Conservation (phyloP, 371 early-diverging fungal species). For the Mortierella sp. region DNA sequence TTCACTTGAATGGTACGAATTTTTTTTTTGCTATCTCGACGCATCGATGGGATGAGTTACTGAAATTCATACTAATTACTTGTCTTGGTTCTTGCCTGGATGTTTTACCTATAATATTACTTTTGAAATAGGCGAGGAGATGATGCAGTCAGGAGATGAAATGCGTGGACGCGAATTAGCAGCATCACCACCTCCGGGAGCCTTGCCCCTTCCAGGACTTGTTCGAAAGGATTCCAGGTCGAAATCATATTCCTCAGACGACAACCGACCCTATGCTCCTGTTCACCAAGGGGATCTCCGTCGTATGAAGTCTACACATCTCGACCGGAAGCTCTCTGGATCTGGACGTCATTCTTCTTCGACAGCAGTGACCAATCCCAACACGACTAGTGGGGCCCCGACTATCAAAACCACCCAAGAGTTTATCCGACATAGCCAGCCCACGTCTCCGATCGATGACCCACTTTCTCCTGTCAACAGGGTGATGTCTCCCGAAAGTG, state of each 20-base stretch:
- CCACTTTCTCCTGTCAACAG: background rate
- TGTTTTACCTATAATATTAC: no score
- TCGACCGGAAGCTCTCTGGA: slow-evolving; percentile 65
- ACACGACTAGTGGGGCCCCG: slow-evolving; percentile 57
- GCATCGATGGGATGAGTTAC: no score
- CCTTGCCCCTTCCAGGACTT: slow-evolving; percentile 20
- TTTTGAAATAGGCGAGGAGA: slow-evolving; percentile 23
- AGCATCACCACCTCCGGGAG: slow-evolving; percentile 12
- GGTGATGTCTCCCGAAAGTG: background rate
- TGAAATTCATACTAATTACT: no score
- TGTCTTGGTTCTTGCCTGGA: no score
- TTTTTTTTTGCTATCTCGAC: background rate
- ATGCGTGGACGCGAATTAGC: slow-evolving; percentile 38
- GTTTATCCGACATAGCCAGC: slow-evolving; percentile 9
- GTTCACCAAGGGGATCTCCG: slow-evolving; percentile 68
- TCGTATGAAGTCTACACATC: slow-evolving; percentile 68
- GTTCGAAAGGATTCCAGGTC: slow-evolving; percentile 53
- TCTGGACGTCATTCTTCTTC: slow-evolving; percentile 53
- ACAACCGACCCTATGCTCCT: slow-evolving; percentile 54
- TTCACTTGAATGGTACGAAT: slow-evolving; percentile 71
- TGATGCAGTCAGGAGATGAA: slow-evolving; percentile 10
- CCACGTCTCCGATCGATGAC: background rate
- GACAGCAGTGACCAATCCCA: slow-evolving; percentile 47
- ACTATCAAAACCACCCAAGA: slow-evolving; percentile 9
- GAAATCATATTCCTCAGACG: slow-evolving; percentile 57